phyloP scores from a whole-genome alignment of 2,329 filamentous ascomycete genomes.

The Sclerotiophoma versabilis region DNA sequence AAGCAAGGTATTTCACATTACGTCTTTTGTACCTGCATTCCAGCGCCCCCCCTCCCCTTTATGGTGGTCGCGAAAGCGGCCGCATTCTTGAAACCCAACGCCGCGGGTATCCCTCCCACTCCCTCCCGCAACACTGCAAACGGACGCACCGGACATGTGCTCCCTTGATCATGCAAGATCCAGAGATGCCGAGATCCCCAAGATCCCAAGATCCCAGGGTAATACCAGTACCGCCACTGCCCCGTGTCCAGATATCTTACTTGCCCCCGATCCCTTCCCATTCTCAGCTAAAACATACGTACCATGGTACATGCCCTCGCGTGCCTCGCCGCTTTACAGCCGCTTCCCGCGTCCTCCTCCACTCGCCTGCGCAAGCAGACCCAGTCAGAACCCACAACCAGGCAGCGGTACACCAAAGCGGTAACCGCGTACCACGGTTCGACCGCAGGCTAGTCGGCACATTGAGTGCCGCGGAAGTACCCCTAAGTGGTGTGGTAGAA shows the following conservation, averaged over 20 bases:
- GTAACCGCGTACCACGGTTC: constrained; percentile 2
- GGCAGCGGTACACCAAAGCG: constrained; percentile 6
- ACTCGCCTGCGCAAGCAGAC: constrained; percentile 3
- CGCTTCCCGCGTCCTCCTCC: constrained; percentile 2
- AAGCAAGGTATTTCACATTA: not conserved
- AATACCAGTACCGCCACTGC: not conserved
- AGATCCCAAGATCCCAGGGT: constrained; percentile 2
- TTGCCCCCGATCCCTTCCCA: not conserved
- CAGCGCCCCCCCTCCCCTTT: not conserved
- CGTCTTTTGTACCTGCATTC: constrained; percentile 11
- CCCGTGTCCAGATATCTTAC: constrained; percentile 3
- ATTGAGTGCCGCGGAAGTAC: constrained; percentile 10
- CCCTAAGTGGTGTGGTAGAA: constrained; percentile 5
- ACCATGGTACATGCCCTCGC: constrained; percentile 12
- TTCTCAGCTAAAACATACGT: constrained; percentile 13
- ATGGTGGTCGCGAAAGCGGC: constrained; percentile 3
- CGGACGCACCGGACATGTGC: constrained; percentile 3
- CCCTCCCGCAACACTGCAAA: constrained; percentile 12
- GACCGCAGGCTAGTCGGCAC: constrained; percentile 7
- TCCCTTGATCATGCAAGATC: not conserved
- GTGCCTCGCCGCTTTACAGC: constrained; percentile 18
- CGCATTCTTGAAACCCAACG: constrained; percentile 11
- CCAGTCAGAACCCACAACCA: not conserved
- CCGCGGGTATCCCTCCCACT: constrained; percentile 10
- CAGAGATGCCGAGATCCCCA: constrained; percentile 1